Percentiles rank a stretch among this genome's conserved stretches.
Evolutionary conservation across 331 rosid species (phyloP).

Genomic region (Stylosanthes scabra): DNA sequence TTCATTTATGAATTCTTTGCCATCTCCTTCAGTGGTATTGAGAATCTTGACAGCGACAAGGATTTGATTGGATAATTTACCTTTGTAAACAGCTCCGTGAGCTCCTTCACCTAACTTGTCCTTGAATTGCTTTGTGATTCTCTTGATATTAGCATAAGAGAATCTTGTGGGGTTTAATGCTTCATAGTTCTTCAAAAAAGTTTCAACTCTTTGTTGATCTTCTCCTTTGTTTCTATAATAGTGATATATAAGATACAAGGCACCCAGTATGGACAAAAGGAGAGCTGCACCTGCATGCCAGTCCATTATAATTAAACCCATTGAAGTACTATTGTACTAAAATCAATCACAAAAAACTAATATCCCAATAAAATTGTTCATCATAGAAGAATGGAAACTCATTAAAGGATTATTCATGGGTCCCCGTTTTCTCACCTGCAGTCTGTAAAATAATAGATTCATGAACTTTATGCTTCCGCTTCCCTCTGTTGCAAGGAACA

Average conservation of each 20-base stretch:
- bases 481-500: background rate
- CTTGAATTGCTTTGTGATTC: slow-evolving; percentile 10
- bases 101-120: slow-evolving; percentile 49
- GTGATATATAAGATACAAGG: background rate
- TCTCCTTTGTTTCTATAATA: background rate
- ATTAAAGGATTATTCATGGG: background rate
- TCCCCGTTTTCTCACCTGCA: background rate
- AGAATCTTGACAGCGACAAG: slow-evolving; percentile 52
- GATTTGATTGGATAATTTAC: slow-evolving; percentile 30
- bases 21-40: slow-evolving; percentile 21
- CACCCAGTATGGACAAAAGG: background rate
- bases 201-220: slow-evolving; percentile 30
- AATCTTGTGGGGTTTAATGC: slow-evolving; percentile 40
- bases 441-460: background rate
- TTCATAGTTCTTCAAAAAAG: slow-evolving; percentile 32
- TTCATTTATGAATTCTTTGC: slow-evolving; percentile 50
- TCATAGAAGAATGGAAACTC: too few relatives aligned
- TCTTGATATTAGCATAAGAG: slow-evolving; percentile 41
- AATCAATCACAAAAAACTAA: too few relatives aligned
- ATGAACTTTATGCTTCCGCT: too few relatives aligned
- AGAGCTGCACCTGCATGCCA: background rate
- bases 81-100: slow-evolving; percentile 34
- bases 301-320: background rate
- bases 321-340: background rate
- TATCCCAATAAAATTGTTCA: too few relatives aligned